Evolutionary conservation across 805 yeast genomes (phyloP), one percentile per base, ranked within the genome.

Genomic region (Komagataella kurtzmanii): DNA sequence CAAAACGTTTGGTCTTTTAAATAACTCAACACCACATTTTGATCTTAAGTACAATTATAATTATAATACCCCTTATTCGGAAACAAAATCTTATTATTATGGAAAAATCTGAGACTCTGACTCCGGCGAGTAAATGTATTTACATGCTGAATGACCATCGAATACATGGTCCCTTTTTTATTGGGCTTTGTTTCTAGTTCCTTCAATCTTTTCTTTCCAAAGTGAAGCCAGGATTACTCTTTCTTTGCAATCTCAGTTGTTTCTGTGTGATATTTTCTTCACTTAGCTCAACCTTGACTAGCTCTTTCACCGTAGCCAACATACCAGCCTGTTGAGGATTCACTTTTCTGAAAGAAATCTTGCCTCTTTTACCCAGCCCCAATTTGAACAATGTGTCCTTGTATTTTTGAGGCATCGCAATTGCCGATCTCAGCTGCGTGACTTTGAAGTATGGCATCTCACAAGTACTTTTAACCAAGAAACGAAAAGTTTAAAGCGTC

Each of bases 271-370:
- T 66, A 17, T 69, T 69, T 24, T 71, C 67, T 47, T 80, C 82
- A 8, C 84, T 80, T 44, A 88, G 69, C 58, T 88, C 91, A 24
- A 91, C 93, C 49, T 77, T 78, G 7, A 91, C 90, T 52, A 91
- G 72, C 65, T 91, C 97, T 66, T 91, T 91, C 48, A 91, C 87
- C 54, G 76, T 72, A 36, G 88, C 79, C 52, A 91, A 75, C 72
- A 83, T 81, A 65, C 96, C 96, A 3, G 98, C 97, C 54, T 83
- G 77, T 40, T 83, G 78, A 14, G 95, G 89, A 10, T 84, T 74
- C 3, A 86, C 88, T 48, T 70, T 68, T 60, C 81, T 90, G 67
- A 84, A 90, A 2, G 80, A 82, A 1, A 83, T 77, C 45, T 82
- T 81, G 51, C 90, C 87, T 59, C 93, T 80, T 59, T 75, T 80